Evolutionary conservation across 148 eudicot species (phyloP), one percentile per base, ranked within the genome.

Genomic region (Beta vulgaris): DNA sequence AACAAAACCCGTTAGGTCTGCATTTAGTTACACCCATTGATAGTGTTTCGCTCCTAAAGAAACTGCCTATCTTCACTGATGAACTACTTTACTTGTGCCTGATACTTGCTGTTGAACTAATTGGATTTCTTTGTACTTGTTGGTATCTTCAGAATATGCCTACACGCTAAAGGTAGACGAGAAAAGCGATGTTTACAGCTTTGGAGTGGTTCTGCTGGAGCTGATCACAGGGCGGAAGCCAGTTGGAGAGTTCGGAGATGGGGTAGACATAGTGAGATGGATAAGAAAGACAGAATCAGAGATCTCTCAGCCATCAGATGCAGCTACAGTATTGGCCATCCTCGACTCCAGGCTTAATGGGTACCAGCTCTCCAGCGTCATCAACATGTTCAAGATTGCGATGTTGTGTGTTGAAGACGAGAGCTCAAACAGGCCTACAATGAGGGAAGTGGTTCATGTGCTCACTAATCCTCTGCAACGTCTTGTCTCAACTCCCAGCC

Each of bases 191-290:
- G 98, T 95, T 0, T 95, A 95, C 88, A 95, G 98, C 85, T 95
- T 92, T 4, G 98, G 98, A 0, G 98, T 95, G 0, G 98, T 95
- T 36, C 85, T 95, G 31, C 73, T 95, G 25, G 98, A 95, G 81
- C 83, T 95, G 58, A 83, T 95, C 49, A 82, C 96, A 1, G 97
- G 96, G 0, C 80, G 90, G 3, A 92, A 88, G 72, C 96, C 98
- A 1, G 97, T 95, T 32, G 98, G 98, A 6, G 97, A 90, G 58
- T 95, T 95, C 8, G 98, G 98, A 0, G 97, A 90, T 4, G 98
- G 98, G 1, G 96, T 94, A 46, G 98, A 94, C 84, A 92, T 94
- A 68, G 98, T 94, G 65, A 88, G 93, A 81, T 94, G 98, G 98
- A 84, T 94, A 1, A 81, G 75, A 80, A 86, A 85, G 65, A 90